These are phyloP conservation scores for Cardiospermum halicacabum DNA, from an alignment of 345 rosid genomes.

Conservation along the genomic window DNA sequence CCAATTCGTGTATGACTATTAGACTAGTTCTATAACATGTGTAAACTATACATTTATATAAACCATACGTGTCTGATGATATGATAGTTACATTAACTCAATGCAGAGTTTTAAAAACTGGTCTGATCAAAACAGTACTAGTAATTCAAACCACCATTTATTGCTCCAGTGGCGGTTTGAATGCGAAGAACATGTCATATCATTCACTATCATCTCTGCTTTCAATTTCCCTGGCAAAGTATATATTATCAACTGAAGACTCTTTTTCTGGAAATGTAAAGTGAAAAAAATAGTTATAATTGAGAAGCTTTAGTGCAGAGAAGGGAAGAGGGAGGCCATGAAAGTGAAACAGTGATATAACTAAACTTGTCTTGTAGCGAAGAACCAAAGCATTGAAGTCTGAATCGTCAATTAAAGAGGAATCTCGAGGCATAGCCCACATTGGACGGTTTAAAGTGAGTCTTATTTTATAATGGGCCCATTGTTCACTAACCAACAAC, in stretches of 20 bases:
- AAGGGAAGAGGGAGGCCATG: neutral
- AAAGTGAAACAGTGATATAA: neutral
- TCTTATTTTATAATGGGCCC: neutral
- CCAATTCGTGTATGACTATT: too few species aligned
- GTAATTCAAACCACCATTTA: too few species aligned
- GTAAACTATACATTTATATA: too few species aligned
- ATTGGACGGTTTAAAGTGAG: slow-evolving; percentile 2
- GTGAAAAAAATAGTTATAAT: neutral
- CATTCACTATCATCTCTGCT: too few species aligned
- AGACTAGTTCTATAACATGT: too few species aligned
- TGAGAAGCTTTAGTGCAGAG: neutral
- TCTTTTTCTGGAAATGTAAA: neutral
- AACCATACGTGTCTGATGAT: too few species aligned
- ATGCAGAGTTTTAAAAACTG: too few species aligned
- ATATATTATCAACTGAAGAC: neutral
- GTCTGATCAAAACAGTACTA: too few species aligned
- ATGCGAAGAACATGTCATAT: too few species aligned
- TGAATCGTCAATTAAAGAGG: neutral
- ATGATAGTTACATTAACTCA: too few species aligned
- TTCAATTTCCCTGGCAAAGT: too few species aligned
- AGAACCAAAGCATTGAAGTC: neutral
- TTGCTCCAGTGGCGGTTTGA: too few species aligned
- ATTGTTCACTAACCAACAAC: neutral
- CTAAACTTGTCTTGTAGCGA: neutral
- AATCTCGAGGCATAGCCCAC: slow-evolving; percentile 4